Base-by-base conservation (phyloP, 495 filamentous ascomycete species). In the Podospora didyma region DNA sequence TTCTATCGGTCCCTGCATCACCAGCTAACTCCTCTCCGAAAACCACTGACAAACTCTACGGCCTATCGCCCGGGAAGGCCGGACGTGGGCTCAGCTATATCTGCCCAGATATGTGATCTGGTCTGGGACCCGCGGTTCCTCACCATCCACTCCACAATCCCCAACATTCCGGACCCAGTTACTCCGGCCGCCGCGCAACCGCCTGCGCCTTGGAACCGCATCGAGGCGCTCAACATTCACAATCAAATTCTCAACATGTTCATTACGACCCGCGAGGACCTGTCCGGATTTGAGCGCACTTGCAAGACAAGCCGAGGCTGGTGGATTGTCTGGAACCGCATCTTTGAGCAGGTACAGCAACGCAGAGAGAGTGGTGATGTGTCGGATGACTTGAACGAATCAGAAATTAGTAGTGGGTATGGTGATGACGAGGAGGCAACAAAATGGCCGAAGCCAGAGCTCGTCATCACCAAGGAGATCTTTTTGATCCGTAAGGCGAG, bases 301-400 rank as follows among this genome's bases (percentile, higher is more conserved):
- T 89, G 86, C 71, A 96, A 96, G 78, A 97, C 92, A 5, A 88
- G 77, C 47, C 81, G 92, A 10, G 92, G 92, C 1, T 98, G 93
- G 92, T 98, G 95, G 94, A 79, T 97, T 24, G 89, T 97, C 49
- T 97, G 95, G 92, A 90, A 89, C 51, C 79, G 88, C 41, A 73
- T 93, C 9, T 74, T 85, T 10, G 73, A 77, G 62, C 75, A 73
- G 53, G 34, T 20, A 5, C 17, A 7, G 17, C 14, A 21, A 5
- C 39, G n/a, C 34, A 39, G 49, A 17, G 39, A 20, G 1, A 41
- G 41, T 14, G 46, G 35, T 9, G 46, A 39, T 20, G 54, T 20
- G 21, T 23, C 34, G 2, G 35, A 45, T 41, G 46, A 54, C 16
- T 24, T 20, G 5, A 19, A 19, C 2, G 47, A 56, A 26, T 17